A percentile compares a stretch with the other conserved stretches of the same genome.
phyloP scores from a whole-genome alignment of 83 land plant genomes.

The Picea abies region DNA sequence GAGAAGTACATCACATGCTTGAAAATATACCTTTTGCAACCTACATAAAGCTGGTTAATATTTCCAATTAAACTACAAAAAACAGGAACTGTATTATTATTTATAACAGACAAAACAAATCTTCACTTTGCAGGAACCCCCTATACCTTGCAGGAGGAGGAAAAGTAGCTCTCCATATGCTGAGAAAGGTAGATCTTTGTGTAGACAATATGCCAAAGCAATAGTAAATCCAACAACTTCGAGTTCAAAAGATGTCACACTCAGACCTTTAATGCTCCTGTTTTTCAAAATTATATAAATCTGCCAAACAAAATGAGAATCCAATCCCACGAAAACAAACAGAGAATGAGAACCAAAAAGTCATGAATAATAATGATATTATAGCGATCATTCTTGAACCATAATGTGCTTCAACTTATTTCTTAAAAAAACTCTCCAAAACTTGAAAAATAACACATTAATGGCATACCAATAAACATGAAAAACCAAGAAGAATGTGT shows the following conservation, averaged over 20 bases:
- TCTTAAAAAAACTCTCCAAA: background rate
- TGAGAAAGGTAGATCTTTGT: conserved; percentile 88
- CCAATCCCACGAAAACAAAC: background rate
- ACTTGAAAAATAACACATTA: background rate
- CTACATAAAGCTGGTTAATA: background rate
- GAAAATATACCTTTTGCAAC: background rate
- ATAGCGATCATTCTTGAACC: background rate
- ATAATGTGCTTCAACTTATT: background rate
- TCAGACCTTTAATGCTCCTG: conserved; percentile 79
- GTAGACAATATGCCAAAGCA: conserved; percentile 91
- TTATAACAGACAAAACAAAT: background rate
- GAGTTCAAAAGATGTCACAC: conserved; percentile 84
- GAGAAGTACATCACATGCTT: background rate
- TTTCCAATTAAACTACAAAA: background rate
- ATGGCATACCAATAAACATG: background rate
- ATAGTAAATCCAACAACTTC: conserved; percentile 96
- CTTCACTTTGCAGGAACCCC: background rate
- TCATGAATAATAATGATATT: background rate
- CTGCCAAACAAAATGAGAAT: conserved; percentile 41
- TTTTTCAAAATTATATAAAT: conserved; percentile 79
- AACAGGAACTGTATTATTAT: background rate
- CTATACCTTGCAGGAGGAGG: conserved; percentile 80
- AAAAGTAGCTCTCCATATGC: conserved; percentile 92
- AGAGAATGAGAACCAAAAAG: background rate
- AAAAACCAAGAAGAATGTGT: background rate